Evolutionary conservation across 176 grass and related monocot genomes (phyloP).

Genomic region (Oryza meyeriana): DNA sequence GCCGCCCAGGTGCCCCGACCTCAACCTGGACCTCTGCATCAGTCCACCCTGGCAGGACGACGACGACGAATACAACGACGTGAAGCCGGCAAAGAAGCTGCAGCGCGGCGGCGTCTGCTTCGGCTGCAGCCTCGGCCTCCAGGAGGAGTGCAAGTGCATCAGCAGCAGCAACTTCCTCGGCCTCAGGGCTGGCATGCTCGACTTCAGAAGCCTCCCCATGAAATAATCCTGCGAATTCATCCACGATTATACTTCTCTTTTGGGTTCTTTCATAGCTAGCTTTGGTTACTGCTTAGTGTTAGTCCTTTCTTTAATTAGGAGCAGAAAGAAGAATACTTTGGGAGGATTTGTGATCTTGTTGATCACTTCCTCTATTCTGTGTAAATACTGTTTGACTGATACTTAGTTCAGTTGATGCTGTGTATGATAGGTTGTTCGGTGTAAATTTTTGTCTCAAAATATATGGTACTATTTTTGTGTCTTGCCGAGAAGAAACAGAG

Average conservation of each 20-base stretch:
- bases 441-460: slow-evolving; percentile 11
- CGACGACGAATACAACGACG: not conserved
- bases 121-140: slow-evolving; percentile 53
- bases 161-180: slow-evolving; percentile 37
- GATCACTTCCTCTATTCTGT: slow-evolving; percentile 28
- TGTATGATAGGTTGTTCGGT: not conserved
- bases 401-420: not conserved
- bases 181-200: slow-evolving; percentile 41
- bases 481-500: not conserved
- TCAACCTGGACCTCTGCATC: slow-evolving; percentile 94
- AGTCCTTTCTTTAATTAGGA: slow-evolving; percentile 8
- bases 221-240: slow-evolving; percentile 25
- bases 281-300: slow-evolving; percentile 13
- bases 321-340: not conserved
- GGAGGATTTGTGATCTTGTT: not conserved
- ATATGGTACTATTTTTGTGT: not conserved
- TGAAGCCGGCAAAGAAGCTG: slow-evolving; percentile 36
- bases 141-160: slow-evolving; percentile 56
- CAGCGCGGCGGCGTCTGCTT: slow-evolving; percentile 32
- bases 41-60: slow-evolving; percentile 58
- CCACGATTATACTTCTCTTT: not conserved
- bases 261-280: not conserved
- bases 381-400: slow-evolving; percentile 6
- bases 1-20: slow-evolving; percentile 62
- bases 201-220: slow-evolving; percentile 75